Conservation (phyloP, 768 basidiomycete species). For the Phaeotremella skinneri region DNA sequence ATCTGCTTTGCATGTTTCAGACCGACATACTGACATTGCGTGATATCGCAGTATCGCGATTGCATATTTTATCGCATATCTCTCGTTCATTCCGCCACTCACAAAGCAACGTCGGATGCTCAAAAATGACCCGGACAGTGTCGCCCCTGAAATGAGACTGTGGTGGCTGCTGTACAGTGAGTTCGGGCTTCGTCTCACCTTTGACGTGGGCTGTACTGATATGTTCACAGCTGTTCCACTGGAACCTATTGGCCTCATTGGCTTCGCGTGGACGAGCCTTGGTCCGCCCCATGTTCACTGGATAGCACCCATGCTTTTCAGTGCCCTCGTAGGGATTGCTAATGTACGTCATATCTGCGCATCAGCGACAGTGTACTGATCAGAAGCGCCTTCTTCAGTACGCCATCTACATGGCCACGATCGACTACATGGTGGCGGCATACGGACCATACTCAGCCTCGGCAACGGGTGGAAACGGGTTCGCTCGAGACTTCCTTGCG, state of each 20-base stretch:
- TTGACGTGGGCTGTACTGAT: slow-evolving; percentile 1
- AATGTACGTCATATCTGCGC: slow-evolving; percentile 11
- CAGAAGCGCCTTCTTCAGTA: slow-evolving; percentile 14
- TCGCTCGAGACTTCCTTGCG: slow-evolving; percentile 45
- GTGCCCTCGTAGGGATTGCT: slow-evolving; percentile 40
- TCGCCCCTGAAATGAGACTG: slow-evolving; percentile 40
- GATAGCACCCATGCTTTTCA: slow-evolving; percentile 61
- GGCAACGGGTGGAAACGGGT: slow-evolving; percentile 47
- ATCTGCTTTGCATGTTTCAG: background rate
- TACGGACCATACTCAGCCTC: slow-evolving; percentile 46
- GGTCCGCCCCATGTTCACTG: slow-evolving; percentile 57
- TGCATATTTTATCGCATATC: slow-evolving; percentile 44
- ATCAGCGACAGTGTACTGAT: background rate
- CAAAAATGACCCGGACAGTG: slow-evolving; percentile 22
- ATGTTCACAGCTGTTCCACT: slow-evolving; percentile 32
- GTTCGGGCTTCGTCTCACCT: background rate
- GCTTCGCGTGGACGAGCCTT: slow-evolving; percentile 37
- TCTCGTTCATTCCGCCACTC: slow-evolving; percentile 33
- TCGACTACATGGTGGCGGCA: slow-evolving; percentile 43
- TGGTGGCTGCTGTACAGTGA: slow-evolving; percentile 33
- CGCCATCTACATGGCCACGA: slow-evolving; percentile 41
- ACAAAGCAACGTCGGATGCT: slow-evolving; percentile 20
- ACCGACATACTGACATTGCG: background rate
- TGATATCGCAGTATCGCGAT: slow-evolving; percentile 27
- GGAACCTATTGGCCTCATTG: slow-evolving; percentile 41